These are phyloP conservation scores for Eimeria brunetti DNA, from an alignment of 169 alveolate species.

Conservation along the genomic window DNA sequence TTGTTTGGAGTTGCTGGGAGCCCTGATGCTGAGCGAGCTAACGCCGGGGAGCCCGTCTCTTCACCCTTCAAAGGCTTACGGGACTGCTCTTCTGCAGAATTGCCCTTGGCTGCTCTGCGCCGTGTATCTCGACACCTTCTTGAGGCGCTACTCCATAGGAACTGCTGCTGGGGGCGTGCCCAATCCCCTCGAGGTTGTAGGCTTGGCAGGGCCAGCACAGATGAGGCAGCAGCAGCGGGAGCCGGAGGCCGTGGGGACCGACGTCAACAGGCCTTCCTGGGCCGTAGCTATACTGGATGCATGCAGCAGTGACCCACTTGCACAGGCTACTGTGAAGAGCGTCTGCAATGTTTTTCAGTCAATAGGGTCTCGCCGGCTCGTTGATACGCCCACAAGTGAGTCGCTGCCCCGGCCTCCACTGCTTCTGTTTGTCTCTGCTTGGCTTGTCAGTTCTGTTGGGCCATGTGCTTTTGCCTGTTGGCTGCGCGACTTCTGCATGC, in stretches of 20 bases:
- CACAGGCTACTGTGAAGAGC: constrained; percentile 41
- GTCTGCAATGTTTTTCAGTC: constrained; percentile 58
- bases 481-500: constrained; percentile 17
- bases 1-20: constrained; percentile 52
- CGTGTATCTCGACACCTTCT: constrained; percentile 59
- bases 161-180: constrained; percentile 65
- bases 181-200: constrained; percentile 51
- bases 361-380: constrained; percentile 59
- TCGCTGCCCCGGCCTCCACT: neutral
- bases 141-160: constrained; percentile 61
- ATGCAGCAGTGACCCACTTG: constrained; percentile 56
- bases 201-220: constrained; percentile 13
- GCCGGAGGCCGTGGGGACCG: constrained; percentile 37
- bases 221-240: constrained; percentile 14
- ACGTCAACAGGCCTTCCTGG: constrained; percentile 26
- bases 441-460: neutral
- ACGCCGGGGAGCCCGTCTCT: constrained; percentile 59
- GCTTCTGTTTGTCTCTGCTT: neutral
- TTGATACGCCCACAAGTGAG: constrained; percentile 63
- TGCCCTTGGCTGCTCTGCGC: constrained; percentile 61
- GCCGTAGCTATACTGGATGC: constrained; percentile 34
- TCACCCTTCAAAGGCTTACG: constrained; percentile 35
- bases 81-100: constrained; percentile 24
- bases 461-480: neutral
- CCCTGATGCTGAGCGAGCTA: constrained; percentile 53